Conservation (phyloP, 2,329 filamentous ascomycete species). For the Berkeleyomyces rouxiae region DNA sequence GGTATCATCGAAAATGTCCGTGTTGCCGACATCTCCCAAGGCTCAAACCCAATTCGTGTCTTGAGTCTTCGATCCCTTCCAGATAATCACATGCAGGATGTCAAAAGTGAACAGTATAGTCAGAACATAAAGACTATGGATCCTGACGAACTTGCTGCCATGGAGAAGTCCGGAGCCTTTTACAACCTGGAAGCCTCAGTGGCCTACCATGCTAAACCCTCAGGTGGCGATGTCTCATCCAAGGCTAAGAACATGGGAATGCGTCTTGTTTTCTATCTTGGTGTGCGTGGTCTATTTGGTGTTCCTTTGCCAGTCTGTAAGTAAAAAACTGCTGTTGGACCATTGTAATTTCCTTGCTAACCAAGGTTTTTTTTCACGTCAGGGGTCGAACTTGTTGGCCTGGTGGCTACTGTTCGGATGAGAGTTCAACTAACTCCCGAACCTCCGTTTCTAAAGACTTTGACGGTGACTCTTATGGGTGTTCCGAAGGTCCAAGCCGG, state of each 20-base stretch:
- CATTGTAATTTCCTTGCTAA: not conserved
- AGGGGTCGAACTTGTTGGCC: slow-evolving; percentile 68
- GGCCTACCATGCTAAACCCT: slow-evolving; percentile 77
- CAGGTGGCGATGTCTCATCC: slow-evolving; percentile 49
- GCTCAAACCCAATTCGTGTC: slow-evolving; percentile 76
- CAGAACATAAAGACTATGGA: slow-evolving; percentile 70
- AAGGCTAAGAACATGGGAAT: slow-evolving; percentile 95
- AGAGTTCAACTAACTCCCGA: slow-evolving; percentile 76
- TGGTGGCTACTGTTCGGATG: slow-evolving; percentile 77
- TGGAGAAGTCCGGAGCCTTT: slow-evolving; percentile 79
- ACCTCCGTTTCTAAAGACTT: slow-evolving; percentile 76
- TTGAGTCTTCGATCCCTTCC: slow-evolving; percentile 69
- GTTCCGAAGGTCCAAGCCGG: slow-evolving; percentile 77
- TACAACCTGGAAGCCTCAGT: slow-evolving; percentile 87
- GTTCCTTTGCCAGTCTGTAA: slow-evolving; percentile 67
- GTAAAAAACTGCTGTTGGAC: slow-evolving; percentile 7
- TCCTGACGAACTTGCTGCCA: slow-evolving; percentile 69
- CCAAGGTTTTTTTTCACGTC: not conserved
- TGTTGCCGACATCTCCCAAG: slow-evolving; percentile 88
- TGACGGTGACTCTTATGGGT: slow-evolving; percentile 91
- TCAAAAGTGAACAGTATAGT: slow-evolving; percentile 66
- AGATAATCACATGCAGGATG: slow-evolving; percentile 60
- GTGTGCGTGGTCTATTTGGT: slow-evolving; percentile 74
- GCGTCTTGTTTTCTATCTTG: slow-evolving; percentile 87
- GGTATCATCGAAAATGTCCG: slow-evolving; percentile 85